Percentiles rank a stretch among this genome's conserved stretches.
Conservation (phyloP, 148 eudicot genomes). For the Spergularia marina region DNA sequence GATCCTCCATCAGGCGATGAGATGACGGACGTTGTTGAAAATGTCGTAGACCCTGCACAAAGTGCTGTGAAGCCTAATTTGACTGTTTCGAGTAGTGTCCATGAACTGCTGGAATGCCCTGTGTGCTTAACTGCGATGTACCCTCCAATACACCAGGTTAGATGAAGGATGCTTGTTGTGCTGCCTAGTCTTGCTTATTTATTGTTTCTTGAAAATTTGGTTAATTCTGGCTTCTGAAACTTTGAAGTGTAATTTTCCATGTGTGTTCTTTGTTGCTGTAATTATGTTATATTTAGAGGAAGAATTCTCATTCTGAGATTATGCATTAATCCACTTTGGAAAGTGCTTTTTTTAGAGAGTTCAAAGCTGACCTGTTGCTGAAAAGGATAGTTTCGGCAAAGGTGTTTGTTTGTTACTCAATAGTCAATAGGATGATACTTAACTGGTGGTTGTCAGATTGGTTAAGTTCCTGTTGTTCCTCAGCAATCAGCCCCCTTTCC, state of each 20-base stretch:
- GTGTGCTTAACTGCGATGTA: slow-evolving; percentile 98
- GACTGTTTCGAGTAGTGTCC: slow-evolving; percentile 71
- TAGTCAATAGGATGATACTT: not conserved
- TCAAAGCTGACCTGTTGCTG: not conserved
- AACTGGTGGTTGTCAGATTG: not conserved
- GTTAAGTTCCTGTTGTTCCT: not conserved
- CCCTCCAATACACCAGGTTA: slow-evolving; percentile 94
- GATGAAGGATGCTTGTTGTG: slow-evolving; percentile 16
- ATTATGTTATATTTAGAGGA: not conserved
- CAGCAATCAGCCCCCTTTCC: not conserved
- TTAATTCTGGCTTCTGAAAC: not conserved
- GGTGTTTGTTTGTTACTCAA: not conserved
- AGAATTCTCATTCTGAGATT: not conserved
- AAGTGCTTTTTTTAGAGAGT: not conserved
- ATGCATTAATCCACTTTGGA: not conserved
- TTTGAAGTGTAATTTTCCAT: not conserved
- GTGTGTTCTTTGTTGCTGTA: not conserved
- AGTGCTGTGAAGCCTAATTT: slow-evolving; percentile 53
- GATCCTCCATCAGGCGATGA: slow-evolving; percentile 72
- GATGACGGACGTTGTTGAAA: slow-evolving; percentile 57
- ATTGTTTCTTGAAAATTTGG: not conserved
- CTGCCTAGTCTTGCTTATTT: not conserved
- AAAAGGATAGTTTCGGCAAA: not conserved
- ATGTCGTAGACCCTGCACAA: slow-evolving; percentile 57
- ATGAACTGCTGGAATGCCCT: slow-evolving; percentile 85